phyloP scores from a whole-genome alignment of 257 asterid genomes.

The Primulina tabacum region DNA sequence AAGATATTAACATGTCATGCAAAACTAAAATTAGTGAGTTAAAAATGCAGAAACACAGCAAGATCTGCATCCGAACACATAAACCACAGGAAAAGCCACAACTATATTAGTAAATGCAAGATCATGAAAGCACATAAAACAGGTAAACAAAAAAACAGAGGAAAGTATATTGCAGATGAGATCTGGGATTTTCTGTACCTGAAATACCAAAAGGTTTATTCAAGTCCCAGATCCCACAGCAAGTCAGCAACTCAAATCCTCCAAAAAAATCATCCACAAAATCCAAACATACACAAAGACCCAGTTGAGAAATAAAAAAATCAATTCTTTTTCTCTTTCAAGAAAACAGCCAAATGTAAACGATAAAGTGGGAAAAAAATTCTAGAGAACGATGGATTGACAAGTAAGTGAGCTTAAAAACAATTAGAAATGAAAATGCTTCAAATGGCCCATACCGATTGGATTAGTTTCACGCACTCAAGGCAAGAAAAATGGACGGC shows the following conservation, averaged over 20 bases:
- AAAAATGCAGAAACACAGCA: slow-evolving; percentile 26
- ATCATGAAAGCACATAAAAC: slow-evolving; percentile 16
- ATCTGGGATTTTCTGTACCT: slow-evolving; percentile 58
- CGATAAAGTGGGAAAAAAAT: slow-evolving; percentile 13
- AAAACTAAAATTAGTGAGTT: slow-evolving; percentile 7
- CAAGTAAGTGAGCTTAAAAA: slow-evolving; percentile 42
- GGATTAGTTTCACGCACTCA: slow-evolving; percentile 34
- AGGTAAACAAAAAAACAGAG: slow-evolving; percentile 16
- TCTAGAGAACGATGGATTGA: slow-evolving; percentile 49
- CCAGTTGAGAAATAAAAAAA: slow-evolving; percentile 24
- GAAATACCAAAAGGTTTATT: slow-evolving; percentile 13
- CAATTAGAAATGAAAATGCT: slow-evolving; percentile 16
- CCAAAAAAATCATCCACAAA: slow-evolving; percentile 17
- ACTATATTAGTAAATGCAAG: slow-evolving; percentile 15
- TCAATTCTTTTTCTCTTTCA: background rate
- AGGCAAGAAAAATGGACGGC: slow-evolving; percentile 52
- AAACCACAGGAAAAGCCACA: slow-evolving; percentile 19
- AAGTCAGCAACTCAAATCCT: slow-evolving; percentile 21
- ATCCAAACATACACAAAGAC: slow-evolving; percentile 4
- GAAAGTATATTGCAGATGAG: slow-evolving; percentile 47
- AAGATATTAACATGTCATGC: background rate
- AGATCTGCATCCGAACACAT: slow-evolving; percentile 44
- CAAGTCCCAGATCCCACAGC: slow-evolving; percentile 30
- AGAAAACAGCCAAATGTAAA: background rate
- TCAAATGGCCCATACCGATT: slow-evolving; percentile 32